phyloP scores from a whole-genome alignment of 2,329 filamentous ascomycete species.

The Neonectria coccinea region DNA sequence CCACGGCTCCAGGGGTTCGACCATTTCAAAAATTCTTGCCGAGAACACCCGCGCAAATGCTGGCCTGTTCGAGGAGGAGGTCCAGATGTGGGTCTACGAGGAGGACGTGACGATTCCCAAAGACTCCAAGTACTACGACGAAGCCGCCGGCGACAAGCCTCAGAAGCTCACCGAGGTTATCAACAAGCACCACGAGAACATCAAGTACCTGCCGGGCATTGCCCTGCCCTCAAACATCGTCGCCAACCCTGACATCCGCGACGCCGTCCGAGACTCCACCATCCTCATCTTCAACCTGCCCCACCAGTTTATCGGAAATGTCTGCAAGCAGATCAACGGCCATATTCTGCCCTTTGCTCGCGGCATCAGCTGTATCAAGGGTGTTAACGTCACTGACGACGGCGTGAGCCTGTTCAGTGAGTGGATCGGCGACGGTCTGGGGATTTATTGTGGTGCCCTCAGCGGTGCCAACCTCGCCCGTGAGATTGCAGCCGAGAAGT shows the following conservation, averaged over 20 bases:
- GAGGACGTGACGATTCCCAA: slow-evolving; percentile 83
- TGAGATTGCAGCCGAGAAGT: slow-evolving; percentile 95
- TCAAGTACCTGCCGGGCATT: slow-evolving; percentile 97
- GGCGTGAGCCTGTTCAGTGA: slow-evolving; percentile 93
- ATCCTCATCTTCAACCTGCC: slow-evolving; percentile 97
- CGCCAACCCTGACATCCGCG: slow-evolving; percentile 83
- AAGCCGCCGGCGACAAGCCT: slow-evolving; percentile 70
- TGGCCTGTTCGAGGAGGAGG: slow-evolving; percentile 85
- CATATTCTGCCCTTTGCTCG: slow-evolving; percentile 92
- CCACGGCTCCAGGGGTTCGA: slow-evolving; percentile 80
- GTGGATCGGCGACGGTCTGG: slow-evolving; percentile 88
- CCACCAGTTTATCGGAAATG: slow-evolving; percentile 92
- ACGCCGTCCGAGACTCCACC: slow-evolving; percentile 84
- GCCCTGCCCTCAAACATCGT: slow-evolving; percentile 83
- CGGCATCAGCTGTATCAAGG: slow-evolving; percentile 98
- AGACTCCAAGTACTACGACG: slow-evolving; percentile 78
- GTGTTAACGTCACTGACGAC: slow-evolving; percentile 89
- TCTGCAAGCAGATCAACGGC: slow-evolving; percentile 86
- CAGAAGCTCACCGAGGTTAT: slow-evolving; percentile 93
- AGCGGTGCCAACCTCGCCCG: slow-evolving; percentile 96
- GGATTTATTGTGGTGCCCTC: slow-evolving; percentile 96
- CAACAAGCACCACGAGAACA: slow-evolving; percentile 93
- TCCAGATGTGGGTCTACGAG: slow-evolving; percentile 99
- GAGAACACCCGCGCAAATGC: slow-evolving; percentile 86
- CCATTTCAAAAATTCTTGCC: slow-evolving; percentile 95